Evolutionary conservation across 306 rosid species (phyloP).

Genomic region (Fagus sylvatica): DNA sequence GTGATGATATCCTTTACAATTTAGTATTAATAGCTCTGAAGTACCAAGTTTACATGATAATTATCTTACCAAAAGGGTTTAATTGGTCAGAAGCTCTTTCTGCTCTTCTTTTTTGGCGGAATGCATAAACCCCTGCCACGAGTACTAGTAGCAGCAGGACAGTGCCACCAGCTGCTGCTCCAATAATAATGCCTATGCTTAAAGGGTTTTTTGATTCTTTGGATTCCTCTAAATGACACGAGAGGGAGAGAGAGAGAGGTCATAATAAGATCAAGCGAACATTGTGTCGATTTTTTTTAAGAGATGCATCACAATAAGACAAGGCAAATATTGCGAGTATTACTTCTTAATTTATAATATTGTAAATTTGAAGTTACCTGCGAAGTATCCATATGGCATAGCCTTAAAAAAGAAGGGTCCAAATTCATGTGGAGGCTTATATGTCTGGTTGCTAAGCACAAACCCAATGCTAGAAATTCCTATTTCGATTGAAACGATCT

Average conservation of each 20-base stretch:
- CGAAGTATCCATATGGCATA: conserved; percentile 8
- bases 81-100: conserved; percentile 18
- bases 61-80: conserved; percentile 36
- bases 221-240: not conserved
- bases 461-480: conserved; percentile 20
- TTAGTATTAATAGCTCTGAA: not conserved
- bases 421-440: conserved; percentile 8
- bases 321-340: not conserved
- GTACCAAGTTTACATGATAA: not conserved
- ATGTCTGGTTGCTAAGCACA: conserved; percentile 41
- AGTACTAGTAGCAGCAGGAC: conserved; percentile 26
- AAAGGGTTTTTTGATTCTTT: not conserved
- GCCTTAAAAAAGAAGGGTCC: conserved; percentile 23
- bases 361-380: conserved; percentile 37
- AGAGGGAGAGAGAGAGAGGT: not conserved
- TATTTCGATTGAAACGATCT: conserved; percentile 24
- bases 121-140: conserved; percentile 35
- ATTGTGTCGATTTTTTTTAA: no score
- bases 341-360: not conserved
- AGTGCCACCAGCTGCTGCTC: conserved; percentile 38
- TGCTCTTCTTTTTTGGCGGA: conserved; percentile 30
- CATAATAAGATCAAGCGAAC: not conserved
- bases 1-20: not conserved
- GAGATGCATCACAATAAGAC: no score
- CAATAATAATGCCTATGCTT: conserved; percentile 22